Conservation (phyloP, 108 stramenopile species). For the Pinguiococcus pyrenoidosus region DNA sequence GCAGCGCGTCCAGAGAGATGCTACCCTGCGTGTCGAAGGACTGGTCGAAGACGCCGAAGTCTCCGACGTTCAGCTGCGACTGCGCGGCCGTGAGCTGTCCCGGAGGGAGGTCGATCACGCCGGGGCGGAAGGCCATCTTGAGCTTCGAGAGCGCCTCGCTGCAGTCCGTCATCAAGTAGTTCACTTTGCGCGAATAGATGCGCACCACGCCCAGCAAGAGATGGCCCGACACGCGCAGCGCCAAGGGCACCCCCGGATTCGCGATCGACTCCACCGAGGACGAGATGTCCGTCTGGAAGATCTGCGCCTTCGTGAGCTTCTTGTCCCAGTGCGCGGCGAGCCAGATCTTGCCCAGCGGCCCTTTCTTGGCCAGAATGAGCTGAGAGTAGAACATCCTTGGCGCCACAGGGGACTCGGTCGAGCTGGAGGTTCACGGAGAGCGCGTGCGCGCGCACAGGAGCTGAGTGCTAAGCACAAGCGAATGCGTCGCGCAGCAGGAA, state of each 20-base stretch:
- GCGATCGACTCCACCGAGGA: conserved; percentile 77
- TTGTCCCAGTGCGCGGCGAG: conserved; percentile 98
- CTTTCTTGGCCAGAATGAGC: conserved; percentile 94
- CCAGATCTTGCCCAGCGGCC: conserved; percentile 97
- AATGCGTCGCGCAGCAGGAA: too few relatives aligned
- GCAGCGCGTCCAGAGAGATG: neutral
- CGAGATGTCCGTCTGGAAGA: conserved; percentile 91
- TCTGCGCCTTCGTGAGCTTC: conserved; percentile 80
- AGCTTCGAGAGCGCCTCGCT: conserved; percentile 94
- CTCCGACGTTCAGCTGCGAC: conserved; percentile 47
- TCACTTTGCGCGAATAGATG: conserved; percentile 79
- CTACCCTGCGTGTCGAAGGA: neutral
- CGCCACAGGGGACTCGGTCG: too few relatives aligned
- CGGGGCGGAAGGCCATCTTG: conserved; percentile 82
- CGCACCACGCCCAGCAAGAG: conserved; percentile 88
- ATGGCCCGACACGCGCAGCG: conserved; percentile 87
- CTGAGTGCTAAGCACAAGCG: too few relatives aligned
- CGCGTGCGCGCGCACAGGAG: too few relatives aligned
- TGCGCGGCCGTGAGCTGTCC: conserved; percentile 13
- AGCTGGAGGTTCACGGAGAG: too few relatives aligned
- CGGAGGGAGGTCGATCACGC: conserved; percentile 23
- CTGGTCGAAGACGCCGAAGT: conserved; percentile 61
- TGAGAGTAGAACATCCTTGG: conserved; percentile 98
- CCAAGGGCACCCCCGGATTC: conserved; percentile 84
- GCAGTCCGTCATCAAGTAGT: conserved; percentile 86